Percentiles rank a stretch among this genome's conserved stretches.
phyloP scores from a whole-genome alignment of 768 basidiomycete species.

The Russula vinacea region DNA sequence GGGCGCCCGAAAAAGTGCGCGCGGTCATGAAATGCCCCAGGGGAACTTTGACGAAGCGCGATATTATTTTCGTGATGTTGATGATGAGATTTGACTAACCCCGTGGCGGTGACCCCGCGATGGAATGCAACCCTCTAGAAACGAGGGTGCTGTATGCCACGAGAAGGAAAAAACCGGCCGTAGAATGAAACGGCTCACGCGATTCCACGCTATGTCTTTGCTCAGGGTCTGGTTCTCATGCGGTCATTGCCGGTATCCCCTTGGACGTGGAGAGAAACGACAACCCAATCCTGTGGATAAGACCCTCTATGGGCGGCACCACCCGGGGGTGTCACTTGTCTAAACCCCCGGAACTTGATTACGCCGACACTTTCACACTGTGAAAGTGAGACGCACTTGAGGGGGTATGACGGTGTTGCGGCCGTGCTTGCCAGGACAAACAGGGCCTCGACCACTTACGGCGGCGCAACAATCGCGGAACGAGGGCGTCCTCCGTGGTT shows the following conservation, averaged over 20 bases:
- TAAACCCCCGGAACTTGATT: not conserved
- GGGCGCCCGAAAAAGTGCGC: not conserved
- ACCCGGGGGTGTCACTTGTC: not conserved
- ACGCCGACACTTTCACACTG: not conserved
- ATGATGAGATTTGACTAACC: not conserved
- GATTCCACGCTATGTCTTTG: not conserved
- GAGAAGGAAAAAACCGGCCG: not conserved
- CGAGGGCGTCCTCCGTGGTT: too few species aligned
- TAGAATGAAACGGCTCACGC: not conserved
- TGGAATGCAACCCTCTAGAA: not conserved
- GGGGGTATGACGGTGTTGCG: not conserved
- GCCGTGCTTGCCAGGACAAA: not conserved
- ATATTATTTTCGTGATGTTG: not conserved
- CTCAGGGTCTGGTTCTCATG: conserved; percentile 1
- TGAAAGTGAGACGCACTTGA: not conserved
- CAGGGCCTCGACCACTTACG: not conserved
- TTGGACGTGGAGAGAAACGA: not conserved
- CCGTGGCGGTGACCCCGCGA: conserved; percentile 17
- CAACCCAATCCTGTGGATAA: not conserved
- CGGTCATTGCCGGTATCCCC: not conserved
- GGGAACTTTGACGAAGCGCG: not conserved
- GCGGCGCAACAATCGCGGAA: not conserved
- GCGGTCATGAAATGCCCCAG: not conserved
- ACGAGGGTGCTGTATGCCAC: not conserved
- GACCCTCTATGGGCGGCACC: not conserved